Percentiles rank a stretch among this genome's conserved stretches.
Conservation (phyloP, 805 yeast species). For the Wickerhamiella kurtzmanii region DNA sequence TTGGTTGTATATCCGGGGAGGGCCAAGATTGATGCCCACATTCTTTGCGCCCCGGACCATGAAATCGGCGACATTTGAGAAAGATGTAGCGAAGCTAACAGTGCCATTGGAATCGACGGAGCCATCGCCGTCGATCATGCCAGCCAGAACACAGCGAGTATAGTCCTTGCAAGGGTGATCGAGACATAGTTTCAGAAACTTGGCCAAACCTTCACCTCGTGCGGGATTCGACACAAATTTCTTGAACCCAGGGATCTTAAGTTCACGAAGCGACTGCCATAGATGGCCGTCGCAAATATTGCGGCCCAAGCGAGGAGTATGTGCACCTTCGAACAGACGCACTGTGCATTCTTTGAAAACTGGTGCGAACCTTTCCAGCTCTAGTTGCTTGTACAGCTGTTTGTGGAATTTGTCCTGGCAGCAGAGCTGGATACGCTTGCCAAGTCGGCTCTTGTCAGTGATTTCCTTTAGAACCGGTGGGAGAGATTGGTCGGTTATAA, state of each 20-base stretch:
- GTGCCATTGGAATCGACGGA: not conserved
- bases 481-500: not conserved
- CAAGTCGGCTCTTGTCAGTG: not conserved
- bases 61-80: not conserved
- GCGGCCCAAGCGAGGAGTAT: not conserved
- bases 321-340: not conserved
- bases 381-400: not conserved
- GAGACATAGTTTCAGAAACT: not conserved
- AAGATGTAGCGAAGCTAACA: not conserved
- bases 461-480: not conserved
- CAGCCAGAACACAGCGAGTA: not conserved
- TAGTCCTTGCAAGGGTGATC: not conserved
- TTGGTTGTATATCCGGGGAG: not conserved
- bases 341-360: not conserved
- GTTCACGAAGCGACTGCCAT: not conserved
- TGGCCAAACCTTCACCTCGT: not conserved
- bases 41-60: not conserved
- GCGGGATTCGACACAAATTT: not conserved
- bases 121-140: not conserved
- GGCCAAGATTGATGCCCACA: not conserved
- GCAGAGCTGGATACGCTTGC: not conserved
- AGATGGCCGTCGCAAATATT: not conserved
- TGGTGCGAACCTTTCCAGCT: not conserved
- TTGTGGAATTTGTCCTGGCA: not conserved
- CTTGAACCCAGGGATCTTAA: not conserved